These are phyloP conservation scores for Vararia minispora DNA, from an alignment of 768 basidiomycete genomes.

Conservation along the genomic window DNA sequence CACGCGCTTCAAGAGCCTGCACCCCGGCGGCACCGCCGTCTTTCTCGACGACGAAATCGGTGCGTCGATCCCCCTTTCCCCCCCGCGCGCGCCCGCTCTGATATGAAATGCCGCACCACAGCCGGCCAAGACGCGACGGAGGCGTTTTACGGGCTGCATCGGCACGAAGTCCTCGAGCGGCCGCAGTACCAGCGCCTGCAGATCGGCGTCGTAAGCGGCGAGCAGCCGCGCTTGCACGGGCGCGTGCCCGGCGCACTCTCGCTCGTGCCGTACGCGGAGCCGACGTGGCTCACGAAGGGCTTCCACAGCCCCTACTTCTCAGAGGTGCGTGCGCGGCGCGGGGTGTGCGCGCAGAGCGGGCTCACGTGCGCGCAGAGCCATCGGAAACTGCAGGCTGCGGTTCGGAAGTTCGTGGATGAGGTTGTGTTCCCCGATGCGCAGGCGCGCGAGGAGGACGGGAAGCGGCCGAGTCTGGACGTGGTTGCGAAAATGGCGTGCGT, in stretches of 20 bases:
- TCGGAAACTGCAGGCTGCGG: conserved; percentile 43
- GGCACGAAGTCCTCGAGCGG: conserved; percentile 68
- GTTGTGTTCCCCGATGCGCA: conserved; percentile 39
- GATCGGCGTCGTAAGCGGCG: conserved; percentile 62
- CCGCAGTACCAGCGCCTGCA: conserved; percentile 66
- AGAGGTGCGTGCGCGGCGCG: conserved; percentile 33
- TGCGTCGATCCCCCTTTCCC: conserved; percentile 14
- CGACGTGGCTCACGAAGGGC: conserved; percentile 65
- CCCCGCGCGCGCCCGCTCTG: background rate
- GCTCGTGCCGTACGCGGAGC: conserved; percentile 79
- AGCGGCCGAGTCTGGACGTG: conserved; percentile 67
- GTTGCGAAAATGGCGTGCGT: conserved; percentile 73
- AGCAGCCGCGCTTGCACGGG: conserved; percentile 40
- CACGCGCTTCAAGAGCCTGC: conserved; percentile 66
- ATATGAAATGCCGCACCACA: conserved; percentile 14
- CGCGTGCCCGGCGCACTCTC: conserved; percentile 49
- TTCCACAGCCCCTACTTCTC: conserved; percentile 73
- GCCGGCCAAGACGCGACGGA: conserved; percentile 85
- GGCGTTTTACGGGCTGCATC: conserved; percentile 81
- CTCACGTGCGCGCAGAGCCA: conserved; percentile 37
- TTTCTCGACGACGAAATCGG: conserved; percentile 73
- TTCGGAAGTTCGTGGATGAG: conserved; percentile 60
- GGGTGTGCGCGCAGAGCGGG: background rate
- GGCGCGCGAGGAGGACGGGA: conserved; percentile 81
- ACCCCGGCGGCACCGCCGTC: conserved; percentile 75